A percentile compares a stretch with the other conserved stretches of the same genome.
These are phyloP conservation scores for Penicillium sp. DNA, from an alignment of 2,329 filamentous ascomycete species.

Conservation along the genomic window DNA sequence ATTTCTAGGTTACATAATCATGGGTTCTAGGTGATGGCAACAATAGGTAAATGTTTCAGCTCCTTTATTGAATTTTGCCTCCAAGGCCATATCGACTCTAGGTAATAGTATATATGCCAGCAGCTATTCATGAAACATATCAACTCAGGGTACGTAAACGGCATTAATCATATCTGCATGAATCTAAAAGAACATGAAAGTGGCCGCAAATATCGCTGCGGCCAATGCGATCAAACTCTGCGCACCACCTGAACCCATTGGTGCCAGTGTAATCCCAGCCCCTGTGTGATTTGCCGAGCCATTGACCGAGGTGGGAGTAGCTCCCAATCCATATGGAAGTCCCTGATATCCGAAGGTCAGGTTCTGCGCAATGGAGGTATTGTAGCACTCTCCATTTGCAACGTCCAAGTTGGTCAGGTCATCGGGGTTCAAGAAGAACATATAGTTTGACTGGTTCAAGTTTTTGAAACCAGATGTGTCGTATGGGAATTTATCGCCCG, in stretches of 20 bases:
- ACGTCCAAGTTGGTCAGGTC: slow-evolving; percentile 69
- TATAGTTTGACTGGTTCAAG: slow-evolving; percentile 67
- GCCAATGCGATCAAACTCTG: slow-evolving; percentile 6
- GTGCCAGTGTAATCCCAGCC: slow-evolving; percentile 9
- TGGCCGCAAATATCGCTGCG: slow-evolving; percentile 4
- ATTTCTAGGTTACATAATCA: no score
- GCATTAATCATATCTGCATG: background rate
- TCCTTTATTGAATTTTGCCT: no score
- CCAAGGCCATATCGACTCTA: no score
- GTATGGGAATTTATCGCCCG: slow-evolving; percentile 69
- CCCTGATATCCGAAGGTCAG: slow-evolving; percentile 69
- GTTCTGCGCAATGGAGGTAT: slow-evolving; percentile 66
- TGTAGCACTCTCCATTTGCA: slow-evolving; percentile 66
- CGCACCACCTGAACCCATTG: background rate
- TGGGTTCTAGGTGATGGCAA: no score
- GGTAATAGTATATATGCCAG: no score
- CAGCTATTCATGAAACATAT: no score
- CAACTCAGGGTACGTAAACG: background rate
- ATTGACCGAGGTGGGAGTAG: slow-evolving; percentile 9
- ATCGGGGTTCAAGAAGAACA: slow-evolving; percentile 76
- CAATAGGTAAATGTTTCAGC: no score
- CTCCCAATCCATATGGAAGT: slow-evolving; percentile 14
- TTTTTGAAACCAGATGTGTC: slow-evolving; percentile 70
- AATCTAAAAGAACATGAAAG: slow-evolving; percentile 11
- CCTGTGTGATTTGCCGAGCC: slow-evolving; percentile 17